phyloP scores from a whole-genome alignment of 164 flowering plant species.

The Chimonanthus salicifolius region DNA sequence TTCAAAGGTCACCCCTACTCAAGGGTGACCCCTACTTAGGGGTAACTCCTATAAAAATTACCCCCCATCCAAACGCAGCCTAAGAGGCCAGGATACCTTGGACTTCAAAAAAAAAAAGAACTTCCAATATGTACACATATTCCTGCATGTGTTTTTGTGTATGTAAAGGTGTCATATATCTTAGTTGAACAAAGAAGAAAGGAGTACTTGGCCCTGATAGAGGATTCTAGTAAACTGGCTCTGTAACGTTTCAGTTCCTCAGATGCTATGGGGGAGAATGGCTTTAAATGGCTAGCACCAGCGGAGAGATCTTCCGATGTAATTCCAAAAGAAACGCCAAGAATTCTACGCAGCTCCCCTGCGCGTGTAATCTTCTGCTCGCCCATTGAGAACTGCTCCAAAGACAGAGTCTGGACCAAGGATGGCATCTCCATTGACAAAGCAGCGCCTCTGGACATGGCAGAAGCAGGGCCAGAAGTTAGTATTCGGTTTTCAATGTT shows the following conservation, averaged over 20 bases:
- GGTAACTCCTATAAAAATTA: too few relatives aligned
- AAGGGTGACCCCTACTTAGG: too few relatives aligned
- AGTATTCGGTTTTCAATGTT: constrained; percentile 40
- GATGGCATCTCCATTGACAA: constrained; percentile 32
- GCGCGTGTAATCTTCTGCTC: constrained; percentile 48
- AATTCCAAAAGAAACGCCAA: constrained; percentile 44
- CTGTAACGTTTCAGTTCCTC: constrained; percentile 59
- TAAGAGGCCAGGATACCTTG: too few relatives aligned
- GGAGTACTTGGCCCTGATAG: constrained; percentile 32
- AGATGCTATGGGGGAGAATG: constrained; percentile 31
- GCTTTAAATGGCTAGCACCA: constrained; percentile 44
- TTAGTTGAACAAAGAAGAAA: neutral
- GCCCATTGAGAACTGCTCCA: constrained; percentile 55
- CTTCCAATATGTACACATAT: too few relatives aligned
- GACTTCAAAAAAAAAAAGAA: too few relatives aligned
- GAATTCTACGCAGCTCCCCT: constrained; percentile 49
- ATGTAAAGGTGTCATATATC: too few relatives aligned
- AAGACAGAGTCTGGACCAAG: constrained; percentile 38
- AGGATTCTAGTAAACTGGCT: constrained; percentile 43
- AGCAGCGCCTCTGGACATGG: constrained; percentile 6
- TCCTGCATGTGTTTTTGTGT: too few relatives aligned
- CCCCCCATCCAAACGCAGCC: too few relatives aligned
- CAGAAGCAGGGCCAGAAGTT: constrained; percentile 27
- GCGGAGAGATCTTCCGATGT: constrained; percentile 44
- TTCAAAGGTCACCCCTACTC: too few relatives aligned